phyloP scores from a whole-genome alignment of 805 yeast genomes.

The Ogataea degrootiae region DNA sequence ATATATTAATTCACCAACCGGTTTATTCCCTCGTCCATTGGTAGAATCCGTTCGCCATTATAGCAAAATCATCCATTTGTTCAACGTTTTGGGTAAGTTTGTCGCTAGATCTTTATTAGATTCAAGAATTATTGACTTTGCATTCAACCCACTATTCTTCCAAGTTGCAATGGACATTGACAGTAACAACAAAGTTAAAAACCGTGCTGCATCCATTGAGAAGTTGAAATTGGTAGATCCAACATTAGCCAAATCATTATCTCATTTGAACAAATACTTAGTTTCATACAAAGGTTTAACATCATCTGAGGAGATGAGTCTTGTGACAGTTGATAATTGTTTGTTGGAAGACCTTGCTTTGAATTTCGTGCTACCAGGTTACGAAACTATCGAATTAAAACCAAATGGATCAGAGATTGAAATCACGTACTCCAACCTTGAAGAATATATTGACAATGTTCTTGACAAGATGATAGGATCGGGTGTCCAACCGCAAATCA shows the following conservation, averaged over 20 bases:
- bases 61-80: slow-evolving; percentile 44
- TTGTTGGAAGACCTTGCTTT: slow-evolving; percentile 52
- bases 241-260: slow-evolving; percentile 53
- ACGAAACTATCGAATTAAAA: slow-evolving; percentile 52
- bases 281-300: slow-evolving; percentile 13
- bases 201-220: slow-evolving; percentile 25
- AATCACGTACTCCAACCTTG: slow-evolving; percentile 52
- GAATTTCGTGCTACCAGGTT: slow-evolving; percentile 75
- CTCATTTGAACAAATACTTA: slow-evolving; percentile 41
- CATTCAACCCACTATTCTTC: slow-evolving; percentile 69
- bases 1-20: slow-evolving; percentile 40
- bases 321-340: slow-evolving; percentile 21
- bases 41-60: slow-evolving; percentile 31
- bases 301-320: slow-evolving; percentile 5
- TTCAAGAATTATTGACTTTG: slow-evolving; percentile 80
- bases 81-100: slow-evolving; percentile 71
- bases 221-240: slow-evolving; percentile 51
- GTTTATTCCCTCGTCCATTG: slow-evolving; percentile 72
- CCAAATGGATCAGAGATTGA: slow-evolving; percentile 48
- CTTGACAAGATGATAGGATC: slow-evolving; percentile 52
- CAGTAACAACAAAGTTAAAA: slow-evolving; percentile 1
- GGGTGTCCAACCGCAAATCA: slow-evolving; percentile 64
- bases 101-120: slow-evolving; percentile 84
- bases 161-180: slow-evolving; percentile 42
- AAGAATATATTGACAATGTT: slow-evolving; percentile 50